phyloP scores from a whole-genome alignment of 2,329 filamentous ascomycete genomes.

The Paraphaeosphaeria minitans region DNA sequence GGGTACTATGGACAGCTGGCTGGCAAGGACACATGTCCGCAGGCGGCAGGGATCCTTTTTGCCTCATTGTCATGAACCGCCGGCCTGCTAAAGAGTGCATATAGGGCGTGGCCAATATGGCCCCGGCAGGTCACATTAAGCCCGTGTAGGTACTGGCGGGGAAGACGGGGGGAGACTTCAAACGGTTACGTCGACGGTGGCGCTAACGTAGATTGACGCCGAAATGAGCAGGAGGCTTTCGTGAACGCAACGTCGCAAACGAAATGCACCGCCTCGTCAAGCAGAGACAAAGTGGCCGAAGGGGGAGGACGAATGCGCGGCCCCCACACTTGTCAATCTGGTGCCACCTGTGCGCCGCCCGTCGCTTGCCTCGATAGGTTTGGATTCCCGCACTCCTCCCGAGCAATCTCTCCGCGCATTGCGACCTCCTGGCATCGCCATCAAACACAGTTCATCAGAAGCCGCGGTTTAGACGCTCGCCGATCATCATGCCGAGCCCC shows the following conservation, averaged over 20 bases:
- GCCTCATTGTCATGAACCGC: not conserved
- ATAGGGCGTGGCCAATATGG: conserved; percentile 12
- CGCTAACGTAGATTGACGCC: conserved; percentile 24
- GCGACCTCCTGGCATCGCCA: conserved; percentile 21
- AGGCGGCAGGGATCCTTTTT: conserved; percentile 6
- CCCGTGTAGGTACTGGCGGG: conserved; percentile 12
- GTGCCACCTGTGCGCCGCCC: conserved; percentile 13
- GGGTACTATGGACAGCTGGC: not conserved
- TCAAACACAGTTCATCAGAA: not conserved
- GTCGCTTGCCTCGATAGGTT: conserved; percentile 11
- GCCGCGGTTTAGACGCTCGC: not conserved
- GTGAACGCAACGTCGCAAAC: conserved; percentile 15
- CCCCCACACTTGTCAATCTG: conserved; percentile 11
- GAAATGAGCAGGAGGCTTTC: conserved; percentile 18
- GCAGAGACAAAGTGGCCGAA: conserved; percentile 3
- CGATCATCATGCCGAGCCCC: no score
- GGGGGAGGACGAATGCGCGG: conserved; percentile 2
- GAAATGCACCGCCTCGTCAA: not conserved
- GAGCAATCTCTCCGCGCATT: conserved; percentile 22
- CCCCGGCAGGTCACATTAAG: conserved; percentile 4
- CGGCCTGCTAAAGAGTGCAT: conserved; percentile 8
- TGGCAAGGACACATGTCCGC: conserved; percentile 9
- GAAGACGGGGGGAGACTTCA: conserved; percentile 17
- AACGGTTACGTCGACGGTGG: conserved; percentile 10
- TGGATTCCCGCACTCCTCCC: conserved; percentile 11